Evolutionary conservation across 2,329 filamentous ascomycete genomes (phyloP), one percentile per base, ranked within the genome.

Genomic region (Dothideomycetes sp.): DNA sequence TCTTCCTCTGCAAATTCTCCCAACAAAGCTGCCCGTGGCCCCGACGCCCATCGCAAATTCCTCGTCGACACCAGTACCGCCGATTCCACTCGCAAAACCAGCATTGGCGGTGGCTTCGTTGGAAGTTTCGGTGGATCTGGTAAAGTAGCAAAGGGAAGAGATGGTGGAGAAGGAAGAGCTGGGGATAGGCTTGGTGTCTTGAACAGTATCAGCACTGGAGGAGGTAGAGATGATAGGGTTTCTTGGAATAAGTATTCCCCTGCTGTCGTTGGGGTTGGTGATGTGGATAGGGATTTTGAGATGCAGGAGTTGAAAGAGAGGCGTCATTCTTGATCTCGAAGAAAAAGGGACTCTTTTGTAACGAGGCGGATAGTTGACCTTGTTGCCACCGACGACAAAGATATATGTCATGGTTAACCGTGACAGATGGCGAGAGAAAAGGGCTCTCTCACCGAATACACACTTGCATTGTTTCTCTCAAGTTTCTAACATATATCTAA

Each of bases 1-100:
- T 59, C 65, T 4, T 58, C 62, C 15, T 56, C 52, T 34, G 55
- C 55, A 20, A 45, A 48, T 30, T 51, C 46, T 6, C 43, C 41
- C 2, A 20, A 18, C 4, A 42, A 41, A 22, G 45, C 33, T 10
- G 35, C 39, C 4, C 38, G 45, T 12, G 45, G 45, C 1, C 43
- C 32, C 16, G 45, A 43, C 27, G 40, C 43, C 13, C 45, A 45
- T n/a, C 42, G 36, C 29, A 45, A 45, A 8, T 45, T 47, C 27
- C 32, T 47, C 5, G 34, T 44, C 33, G 40, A 40, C 38, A 38
- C 33, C 16, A 25, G 30, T 27, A 33, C 18, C 11, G 19, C 11
- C 22, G 24, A 27, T n/a, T 32, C 36, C 6, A 34, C 24, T 6
- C 27, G 22, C n/a, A 44, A 39, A 10, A 9, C 17, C 10, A 38